Base-by-base conservation (phyloP, 225 moss, liverwort and hornwort genomes). In the Takakia lepidozioides region DNA sequence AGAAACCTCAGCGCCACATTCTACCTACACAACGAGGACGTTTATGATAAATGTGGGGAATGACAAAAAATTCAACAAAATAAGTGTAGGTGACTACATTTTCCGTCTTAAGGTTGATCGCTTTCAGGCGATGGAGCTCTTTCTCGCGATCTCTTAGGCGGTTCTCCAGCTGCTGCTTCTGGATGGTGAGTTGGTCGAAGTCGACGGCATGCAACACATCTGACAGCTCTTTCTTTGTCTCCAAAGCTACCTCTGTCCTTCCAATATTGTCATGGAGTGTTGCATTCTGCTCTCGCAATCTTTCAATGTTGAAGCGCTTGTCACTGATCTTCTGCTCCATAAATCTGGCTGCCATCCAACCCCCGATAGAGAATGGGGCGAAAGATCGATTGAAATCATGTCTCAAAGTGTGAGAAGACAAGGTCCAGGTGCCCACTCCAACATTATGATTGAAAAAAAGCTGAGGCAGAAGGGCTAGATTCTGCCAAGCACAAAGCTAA, bases 201-300 rank as follows among this genome's bases (percentile, higher is more conserved):
- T 88, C 92, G 60, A 93, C 88, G 26, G 88, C 88, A 67, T 93
- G 92, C 19, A 93, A 56, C 8, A 93, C 59, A 48, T 93, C 92
- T 10, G 92, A 80, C 19, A 93, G 64, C 51, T 88, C 85, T 74
- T 88, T 93, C 67, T 93, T 93, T 9, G 46, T 75, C 39, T 74
- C 67, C 43, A 93, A 35, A 25, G 71, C 52, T 52, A 70, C 67
- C 48, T 78, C 71, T 11, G 71, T 69, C 40, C 71, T 77, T 3
- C 61, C 57, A 48, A 85, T 93, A 28, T 71, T 76, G n/a, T 64
- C 65, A 27, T 67, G 61, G 9, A 85, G 62, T 9, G 75, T 78
- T 56, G 65, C 65, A 49, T 88, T 93, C 26, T 76, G 67, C 20
- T 88, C 88, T 27, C 68, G 70, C 11, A 71, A 61, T 52, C 83